Evolutionary conservation across 176 grass and related monocot genomes (phyloP), one percentile per base, ranked within the genome.

Genomic region (Hordeum marinum): DNA sequence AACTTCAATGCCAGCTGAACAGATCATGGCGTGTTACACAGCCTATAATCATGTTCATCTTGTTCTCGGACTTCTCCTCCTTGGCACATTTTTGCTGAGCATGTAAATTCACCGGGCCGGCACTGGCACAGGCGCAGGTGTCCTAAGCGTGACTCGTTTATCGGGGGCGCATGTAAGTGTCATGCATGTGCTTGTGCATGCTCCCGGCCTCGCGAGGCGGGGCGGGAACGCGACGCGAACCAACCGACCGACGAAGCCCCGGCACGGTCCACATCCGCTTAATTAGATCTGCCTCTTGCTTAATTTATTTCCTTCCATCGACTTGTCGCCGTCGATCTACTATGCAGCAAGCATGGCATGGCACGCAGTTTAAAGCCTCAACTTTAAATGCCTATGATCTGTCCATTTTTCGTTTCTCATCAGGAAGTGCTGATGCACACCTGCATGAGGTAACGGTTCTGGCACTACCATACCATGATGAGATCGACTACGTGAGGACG

Each of bases 51-150:
- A 34, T 23, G 57, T 60, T 11, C 37, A 15, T 60, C 24, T 17
- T 35, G 34, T 29, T 11, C 11, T 23, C 39, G 10, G 9, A 12
- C 12, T 8, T 81, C 50, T 69, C 46, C 29, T 6, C 46, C 29
- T 6, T 73, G 24, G 24, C 26, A 75, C 5, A n/a, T 52, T 52
- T 18, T 7, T 0, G 48, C 48, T 7, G 77, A 46, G 9, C 31
- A 24, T 55, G 65, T 26, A 58, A 73, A 75, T 11, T 13, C 79
- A 34, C 24, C 27, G 15, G 15, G 6, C 32, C 20, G 58, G 14
- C 82, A 81, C 7, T 52, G 23, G 12, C 82, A 81, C 7, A 62
- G 23, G 12, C 54, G 63, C 68, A 72, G 39, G 68, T 72, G 74
- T 27, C 54, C 72, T 57, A 37, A 20, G 81, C 26, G 27, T 63